Evolutionary conservation across 768 basidiomycete species (phyloP), one percentile per base, ranked within the genome.

Genomic region (Auricularia sp.): DNA sequence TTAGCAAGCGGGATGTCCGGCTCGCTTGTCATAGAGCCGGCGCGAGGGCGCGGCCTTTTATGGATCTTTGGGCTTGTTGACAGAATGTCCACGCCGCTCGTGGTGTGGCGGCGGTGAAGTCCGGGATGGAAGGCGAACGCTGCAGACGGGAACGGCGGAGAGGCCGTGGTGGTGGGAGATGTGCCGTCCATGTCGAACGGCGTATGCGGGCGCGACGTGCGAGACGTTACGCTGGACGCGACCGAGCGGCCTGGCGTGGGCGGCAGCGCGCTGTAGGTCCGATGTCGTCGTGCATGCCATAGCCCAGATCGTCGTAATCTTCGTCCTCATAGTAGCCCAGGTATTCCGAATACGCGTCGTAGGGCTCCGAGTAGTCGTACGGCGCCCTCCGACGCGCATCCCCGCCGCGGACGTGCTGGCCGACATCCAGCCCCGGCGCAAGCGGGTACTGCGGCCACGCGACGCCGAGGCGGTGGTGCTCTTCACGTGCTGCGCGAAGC

Each of bases 121-220:
- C 18, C 47, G 16, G 47, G 47, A 18, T 16, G 47, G 47, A 51
- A 51, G 18, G 43, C 11, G 18, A 18, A 51, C 1, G 47, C 14
- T 6, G 47, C 21, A 21, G 47, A 51, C 18, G 47, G 14, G 47
- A 51, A 51, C 10, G 47, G 14, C 47, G 47, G 47, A 10, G 47
- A 51, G 47, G 21, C 47, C 7, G 39, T 42, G 3, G 18, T 51
- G 10, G 47, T 51, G 21, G 47, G 47, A 10, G 47, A 51, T 5
- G 6, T 51, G 47, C 14, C 14, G 5, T 51, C 47, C 18, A 51
- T 5, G 66, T 91, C 88, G 63, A 82, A 81, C 8, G 90, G 90
- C 0, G 90, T 91, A 65, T 77, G 83, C 33, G 87, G 90, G 63
- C 89, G 80, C 77, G 90, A 91, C 16, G 87, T 87, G 61, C 83